Base-by-base conservation (phyloP, 495 filamentous ascomycete genomes). In the Chaetomium fimeti region DNA sequence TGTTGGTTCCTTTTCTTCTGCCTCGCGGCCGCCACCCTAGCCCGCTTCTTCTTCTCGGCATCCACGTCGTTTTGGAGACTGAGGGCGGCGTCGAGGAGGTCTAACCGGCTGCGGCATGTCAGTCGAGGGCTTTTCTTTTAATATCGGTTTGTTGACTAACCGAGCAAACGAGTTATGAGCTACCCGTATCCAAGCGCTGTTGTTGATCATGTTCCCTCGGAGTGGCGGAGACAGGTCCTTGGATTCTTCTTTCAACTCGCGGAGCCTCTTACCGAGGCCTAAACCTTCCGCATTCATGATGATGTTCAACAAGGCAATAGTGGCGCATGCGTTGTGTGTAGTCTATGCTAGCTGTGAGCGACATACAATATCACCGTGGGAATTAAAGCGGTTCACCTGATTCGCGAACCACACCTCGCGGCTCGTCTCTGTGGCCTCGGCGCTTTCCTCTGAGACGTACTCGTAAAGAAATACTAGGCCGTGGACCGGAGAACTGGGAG, bases 401-500 rank as follows among this genome's bases (percentile, higher is more conserved):
- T 97, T 97, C 16, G 92, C 92, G 76, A 97, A 97, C 94, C 94
- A 98, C 32, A 97, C 75, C 7, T 87, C 78, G 0, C 90, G 88
- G 64, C 88, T 90, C 47, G 66, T 58, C 47, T 76, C 68, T 2
- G 66, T 54, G 27, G 69, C 69, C 15, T 72, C 70, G 6, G 69
- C 61, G 18, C 73, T 83, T 42, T 75, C 68, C 64, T 88, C 83
- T 63, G 85, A 80, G 49, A 84, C 77, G 76, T 87, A 91, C 63
- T 88, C 84, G 69, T 89, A 93, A 6, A 96, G 83, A 65, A 96
- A 95, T 28, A 98, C 87, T 16, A 97, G 74, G 4, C 92, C 91
- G 68, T 92, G 86, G 13, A 92, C 83, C 25, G 91, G 91, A 68
- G 88, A 79, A 25, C 89, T 88, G 61, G 38, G 29, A 20, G n/a